Conservation (phyloP, 176 grass and related monocot genomes). For the Miscanthus lutarioriparius region DNA sequence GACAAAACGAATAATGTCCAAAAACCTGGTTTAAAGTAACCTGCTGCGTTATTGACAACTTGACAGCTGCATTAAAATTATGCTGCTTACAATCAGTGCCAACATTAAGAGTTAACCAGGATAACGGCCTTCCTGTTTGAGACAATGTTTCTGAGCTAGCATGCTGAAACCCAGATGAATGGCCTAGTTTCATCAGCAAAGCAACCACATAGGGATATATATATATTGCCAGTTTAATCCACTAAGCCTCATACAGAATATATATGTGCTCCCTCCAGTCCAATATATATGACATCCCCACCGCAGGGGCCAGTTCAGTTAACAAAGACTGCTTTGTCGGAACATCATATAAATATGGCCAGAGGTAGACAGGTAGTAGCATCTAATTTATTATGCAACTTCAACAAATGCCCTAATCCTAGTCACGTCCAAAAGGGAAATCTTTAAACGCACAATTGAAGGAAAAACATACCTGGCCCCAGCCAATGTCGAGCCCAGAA, state of each 20-base stretch:
- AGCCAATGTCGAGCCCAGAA: constrained; percentile 95
- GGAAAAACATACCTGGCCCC: constrained; percentile 75
- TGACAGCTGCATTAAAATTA: background rate
- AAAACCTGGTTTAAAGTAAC: background rate
- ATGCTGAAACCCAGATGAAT: background rate
- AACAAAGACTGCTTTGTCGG: background rate
- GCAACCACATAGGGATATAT: background rate
- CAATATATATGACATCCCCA: background rate
- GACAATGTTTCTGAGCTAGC: background rate
- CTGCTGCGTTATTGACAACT: background rate
- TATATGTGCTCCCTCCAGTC: background rate
- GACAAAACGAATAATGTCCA: background rate
- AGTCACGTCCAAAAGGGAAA: background rate
- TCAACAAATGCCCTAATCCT: background rate
- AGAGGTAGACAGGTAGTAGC: background rate
- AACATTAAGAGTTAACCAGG: background rate
- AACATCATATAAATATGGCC: background rate
- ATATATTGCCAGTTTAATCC: background rate
- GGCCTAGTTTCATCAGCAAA: background rate
- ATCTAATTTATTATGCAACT: background rate
- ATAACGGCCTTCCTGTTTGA: background rate
- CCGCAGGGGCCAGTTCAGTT: background rate
- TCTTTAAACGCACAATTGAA: constrained; percentile 14
- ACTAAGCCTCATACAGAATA: constrained; percentile 1
- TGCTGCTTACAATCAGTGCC: background rate